phyloP scores from a whole-genome alignment of 225 moss, liverwort and hornwort genomes.

The Neckera pumila region DNA sequence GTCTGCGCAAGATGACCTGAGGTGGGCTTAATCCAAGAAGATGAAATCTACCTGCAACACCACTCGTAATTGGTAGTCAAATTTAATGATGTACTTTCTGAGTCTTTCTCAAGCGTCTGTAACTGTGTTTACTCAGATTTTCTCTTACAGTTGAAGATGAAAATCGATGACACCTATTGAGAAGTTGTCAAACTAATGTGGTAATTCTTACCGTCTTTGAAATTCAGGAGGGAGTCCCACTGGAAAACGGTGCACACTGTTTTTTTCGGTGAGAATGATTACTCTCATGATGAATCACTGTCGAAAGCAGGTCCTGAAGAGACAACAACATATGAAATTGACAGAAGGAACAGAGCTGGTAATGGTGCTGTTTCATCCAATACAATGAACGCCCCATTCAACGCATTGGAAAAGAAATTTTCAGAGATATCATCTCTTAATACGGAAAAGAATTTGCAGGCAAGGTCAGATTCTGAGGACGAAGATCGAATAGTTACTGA shows the following conservation, averaged over 20 bases:
- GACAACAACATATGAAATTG: constrained; percentile 8
- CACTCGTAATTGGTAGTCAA: neutral
- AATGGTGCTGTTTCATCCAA: neutral
- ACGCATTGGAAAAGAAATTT: neutral
- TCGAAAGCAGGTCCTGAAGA: constrained; percentile 5
- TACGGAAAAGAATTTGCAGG: neutral
- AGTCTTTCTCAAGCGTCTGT: too few relatives aligned
- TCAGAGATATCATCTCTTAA: neutral
- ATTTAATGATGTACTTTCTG: neutral
- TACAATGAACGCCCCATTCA: neutral
- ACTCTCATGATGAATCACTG: constrained; percentile 26
- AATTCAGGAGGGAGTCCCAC: constrained; percentile 34
- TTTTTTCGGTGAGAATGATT: constrained; percentile 54
- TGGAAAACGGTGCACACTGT: constrained; percentile 73
- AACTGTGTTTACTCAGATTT: neutral
- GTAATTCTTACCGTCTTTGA: neutral
- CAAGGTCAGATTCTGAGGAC: neutral
- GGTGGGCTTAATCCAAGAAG: neutral
- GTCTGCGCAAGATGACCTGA: constrained; percentile 4
- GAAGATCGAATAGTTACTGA: constrained; percentile 23
- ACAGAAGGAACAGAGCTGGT: neutral
- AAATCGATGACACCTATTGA: neutral
- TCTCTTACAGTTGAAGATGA: neutral
- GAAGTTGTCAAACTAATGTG: neutral
- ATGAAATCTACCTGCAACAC: neutral